Percentiles rank a stretch among this genome's conserved stretches.
These are phyloP conservation scores for Pyracantha coccinea DNA, from an alignment of 331 rosid species.

Conservation along the genomic window DNA sequence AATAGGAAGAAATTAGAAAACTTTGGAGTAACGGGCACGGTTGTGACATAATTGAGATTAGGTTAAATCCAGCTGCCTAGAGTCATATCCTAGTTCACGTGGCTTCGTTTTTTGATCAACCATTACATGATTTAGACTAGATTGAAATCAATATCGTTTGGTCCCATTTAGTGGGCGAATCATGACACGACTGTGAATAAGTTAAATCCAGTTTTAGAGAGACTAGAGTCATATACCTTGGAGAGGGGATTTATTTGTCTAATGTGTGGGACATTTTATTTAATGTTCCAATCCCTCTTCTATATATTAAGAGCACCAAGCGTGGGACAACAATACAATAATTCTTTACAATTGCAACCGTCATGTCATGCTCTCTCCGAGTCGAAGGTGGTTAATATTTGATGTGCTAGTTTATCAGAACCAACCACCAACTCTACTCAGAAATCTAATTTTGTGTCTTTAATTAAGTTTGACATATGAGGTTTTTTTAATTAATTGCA, in stretches of 20 bases:
- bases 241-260: neutral
- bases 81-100: too few species aligned
- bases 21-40: neutral
- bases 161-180: too few species aligned
- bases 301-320: neutral
- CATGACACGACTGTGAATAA: too few species aligned
- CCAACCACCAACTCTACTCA: neutral
- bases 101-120: too few species aligned
- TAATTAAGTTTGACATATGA: neutral
- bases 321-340: neutral
- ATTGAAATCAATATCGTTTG: too few species aligned
- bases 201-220: too few species aligned
- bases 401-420: neutral
- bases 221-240: neutral
- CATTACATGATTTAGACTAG: too few species aligned
- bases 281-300: neutral
- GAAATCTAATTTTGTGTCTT: neutral
- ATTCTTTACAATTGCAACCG: neutral
- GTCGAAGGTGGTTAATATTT: neutral
- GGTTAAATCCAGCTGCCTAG: neutral
- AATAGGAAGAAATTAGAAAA: neutral
- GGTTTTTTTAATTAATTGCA: slow-evolving; percentile 6
- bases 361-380: neutral
- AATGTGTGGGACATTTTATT: neutral
- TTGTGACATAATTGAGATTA: neutral